Conservation (phyloP, 208 protist genomes). For the Eutreptiella sp. region DNA sequence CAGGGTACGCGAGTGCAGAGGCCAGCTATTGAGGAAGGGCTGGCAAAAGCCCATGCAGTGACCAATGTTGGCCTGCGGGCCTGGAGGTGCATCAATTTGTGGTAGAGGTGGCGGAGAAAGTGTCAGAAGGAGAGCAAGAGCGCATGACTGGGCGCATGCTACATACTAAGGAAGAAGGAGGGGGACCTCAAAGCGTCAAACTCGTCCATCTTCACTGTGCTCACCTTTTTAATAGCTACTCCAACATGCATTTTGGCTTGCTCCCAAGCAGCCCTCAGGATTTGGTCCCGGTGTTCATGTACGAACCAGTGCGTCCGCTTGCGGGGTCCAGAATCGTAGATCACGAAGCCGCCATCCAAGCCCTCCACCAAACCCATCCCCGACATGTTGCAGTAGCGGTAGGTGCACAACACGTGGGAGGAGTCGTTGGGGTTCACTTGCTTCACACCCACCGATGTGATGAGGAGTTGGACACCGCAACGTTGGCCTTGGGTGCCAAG, state of each 20-base stretch:
- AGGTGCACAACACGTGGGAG: slow-evolving; percentile 49
- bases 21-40: too few relatives aligned
- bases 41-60: too few relatives aligned
- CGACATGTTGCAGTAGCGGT: slow-evolving; percentile 66
- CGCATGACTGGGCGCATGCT: too few relatives aligned
- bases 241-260: slow-evolving; percentile 54
- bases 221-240: slow-evolving; percentile 44
- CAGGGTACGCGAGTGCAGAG: too few relatives aligned
- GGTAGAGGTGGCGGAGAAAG: too few relatives aligned
- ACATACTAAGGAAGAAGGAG: slow-evolving; percentile 56
- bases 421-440: slow-evolving; percentile 10
- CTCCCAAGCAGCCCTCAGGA: slow-evolving; percentile 44
- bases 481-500: slow-evolving; percentile 47
- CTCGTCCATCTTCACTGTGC: slow-evolving; percentile 41
- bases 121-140: too few relatives aligned
- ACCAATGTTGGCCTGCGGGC: too few relatives aligned
- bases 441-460: slow-evolving; percentile 54
- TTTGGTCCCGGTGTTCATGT: slow-evolving; percentile 19
- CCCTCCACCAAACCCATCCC: slow-evolving; percentile 49
- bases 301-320: slow-evolving; percentile 67
- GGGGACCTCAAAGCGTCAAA: slow-evolving; percentile 54
- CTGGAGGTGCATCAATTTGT: too few relatives aligned
- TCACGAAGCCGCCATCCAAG: slow-evolving; percentile 47
- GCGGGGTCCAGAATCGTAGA: slow-evolving; percentile 59
- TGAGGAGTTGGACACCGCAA: slow-evolving; percentile 40